Percentiles rank a stretch among this genome's conserved stretches.
phyloP scores from a whole-genome alignment of 176 grass and related monocot genomes.

The Eragrostis curvula region DNA sequence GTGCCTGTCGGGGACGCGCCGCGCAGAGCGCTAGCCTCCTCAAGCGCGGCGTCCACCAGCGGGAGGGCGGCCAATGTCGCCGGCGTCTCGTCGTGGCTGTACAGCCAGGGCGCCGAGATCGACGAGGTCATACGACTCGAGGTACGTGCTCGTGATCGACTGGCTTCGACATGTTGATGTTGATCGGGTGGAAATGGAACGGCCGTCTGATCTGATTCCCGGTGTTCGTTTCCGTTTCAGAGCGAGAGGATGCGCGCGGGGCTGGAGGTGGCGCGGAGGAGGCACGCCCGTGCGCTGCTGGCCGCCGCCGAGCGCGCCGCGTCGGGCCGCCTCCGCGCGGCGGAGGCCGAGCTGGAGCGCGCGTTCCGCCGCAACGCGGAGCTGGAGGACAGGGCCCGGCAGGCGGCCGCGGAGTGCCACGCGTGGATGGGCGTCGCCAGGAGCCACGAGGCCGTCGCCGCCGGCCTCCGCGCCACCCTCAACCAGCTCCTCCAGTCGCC shows the following conservation, averaged over 20 bases:
- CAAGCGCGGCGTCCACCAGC: constrained; percentile 46
- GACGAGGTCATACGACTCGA: constrained; percentile 50
- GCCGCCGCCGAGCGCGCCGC: constrained; percentile 9
- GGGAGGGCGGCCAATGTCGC: background rate
- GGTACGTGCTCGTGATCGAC: constrained; percentile 26
- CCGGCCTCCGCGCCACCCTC: constrained; percentile 44
- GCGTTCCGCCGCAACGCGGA: constrained; percentile 50
- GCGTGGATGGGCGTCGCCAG: constrained; percentile 60
- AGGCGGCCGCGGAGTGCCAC: constrained; percentile 53
- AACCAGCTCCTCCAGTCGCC: constrained; percentile 45
- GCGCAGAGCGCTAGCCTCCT: constrained; percentile 13
- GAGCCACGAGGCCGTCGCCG: constrained; percentile 53
- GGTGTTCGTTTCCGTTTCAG: background rate
- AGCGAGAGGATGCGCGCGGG: constrained; percentile 42
- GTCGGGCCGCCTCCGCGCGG: background rate
- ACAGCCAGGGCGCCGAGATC: constrained; percentile 42
- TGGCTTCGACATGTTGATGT: background rate
- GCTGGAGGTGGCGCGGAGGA: constrained; percentile 44
- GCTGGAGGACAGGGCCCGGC: constrained; percentile 49
- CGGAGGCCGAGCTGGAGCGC: constrained; percentile 51
- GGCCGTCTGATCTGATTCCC: constrained; percentile 4
- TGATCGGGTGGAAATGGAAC: background rate
- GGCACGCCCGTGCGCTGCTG: constrained; percentile 31
- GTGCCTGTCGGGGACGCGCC: background rate
- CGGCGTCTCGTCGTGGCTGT: constrained; percentile 9